A percentile compares a stretch with the other conserved stretches of the same genome.
phyloP scores from a whole-genome alignment of 768 basidiomycete species.

The Tephrocybe sp. region DNA sequence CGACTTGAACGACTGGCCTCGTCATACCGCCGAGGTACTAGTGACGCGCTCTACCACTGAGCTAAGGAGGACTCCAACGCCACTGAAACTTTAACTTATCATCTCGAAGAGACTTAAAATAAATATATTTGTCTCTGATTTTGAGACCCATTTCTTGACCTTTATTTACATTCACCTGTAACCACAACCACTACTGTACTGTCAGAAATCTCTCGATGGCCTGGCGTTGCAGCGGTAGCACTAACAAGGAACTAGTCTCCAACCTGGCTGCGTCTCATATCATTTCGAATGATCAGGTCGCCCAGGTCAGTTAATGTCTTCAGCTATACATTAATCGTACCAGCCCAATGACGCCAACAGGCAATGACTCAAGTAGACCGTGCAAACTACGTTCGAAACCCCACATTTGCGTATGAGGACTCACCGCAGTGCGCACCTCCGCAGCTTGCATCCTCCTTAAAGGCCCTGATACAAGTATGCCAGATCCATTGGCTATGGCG shows the following conservation, averaged over 20 bases:
- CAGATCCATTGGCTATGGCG: slow-evolving; percentile 76
- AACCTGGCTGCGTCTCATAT: slow-evolving; percentile 60
- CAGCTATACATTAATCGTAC: neutral
- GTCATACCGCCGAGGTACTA: no score
- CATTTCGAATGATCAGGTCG: slow-evolving; percentile 52
- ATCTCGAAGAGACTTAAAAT: no score
- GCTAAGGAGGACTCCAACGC: slow-evolving; percentile 20
- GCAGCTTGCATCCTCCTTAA: neutral
- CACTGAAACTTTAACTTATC: no score
- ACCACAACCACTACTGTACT: no score
- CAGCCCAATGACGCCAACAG: slow-evolving; percentile 26
- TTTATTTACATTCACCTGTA: no score
- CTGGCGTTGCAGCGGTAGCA: slow-evolving; percentile 71
- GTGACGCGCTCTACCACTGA: slow-evolving; percentile 41
- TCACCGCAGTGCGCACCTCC: slow-evolving; percentile 60
- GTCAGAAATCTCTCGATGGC: slow-evolving; percentile 50
- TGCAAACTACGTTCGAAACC: slow-evolving; percentile 57
- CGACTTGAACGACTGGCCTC: no score
- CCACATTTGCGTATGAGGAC: slow-evolving; percentile 66
- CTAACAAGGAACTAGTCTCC: slow-evolving; percentile 69
- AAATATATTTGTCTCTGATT: no score
- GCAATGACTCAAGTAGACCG: slow-evolving; percentile 73
- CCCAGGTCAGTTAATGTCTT: slow-evolving; percentile 39
- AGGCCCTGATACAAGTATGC: neutral
- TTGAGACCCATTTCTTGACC: no score